Evolutionary conservation across 2,329 filamentous ascomycete genomes (phyloP).

Genomic region (Aphanocladium album): DNA sequence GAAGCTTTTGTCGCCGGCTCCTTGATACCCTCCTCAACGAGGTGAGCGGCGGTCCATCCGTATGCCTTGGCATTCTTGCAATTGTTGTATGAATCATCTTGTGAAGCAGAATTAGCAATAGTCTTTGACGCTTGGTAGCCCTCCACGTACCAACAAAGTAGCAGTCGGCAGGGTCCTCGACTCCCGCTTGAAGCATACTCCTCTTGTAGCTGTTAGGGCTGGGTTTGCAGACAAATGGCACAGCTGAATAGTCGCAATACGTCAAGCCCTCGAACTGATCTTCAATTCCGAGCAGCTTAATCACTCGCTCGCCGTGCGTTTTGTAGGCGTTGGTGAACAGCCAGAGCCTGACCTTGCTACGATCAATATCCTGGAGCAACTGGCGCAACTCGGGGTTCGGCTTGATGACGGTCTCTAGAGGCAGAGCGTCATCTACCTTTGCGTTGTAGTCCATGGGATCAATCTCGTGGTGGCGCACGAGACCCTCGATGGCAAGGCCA

Average conservation of each 20-base stretch:
- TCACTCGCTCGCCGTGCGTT: conserved; percentile 78
- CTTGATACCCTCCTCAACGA: conserved; percentile 71
- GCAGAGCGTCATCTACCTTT: conserved; percentile 91
- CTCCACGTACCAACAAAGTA: conserved; percentile 79
- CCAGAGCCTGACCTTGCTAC: conserved; percentile 79
- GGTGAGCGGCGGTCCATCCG: conserved; percentile 82
- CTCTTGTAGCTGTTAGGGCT: conserved; percentile 77
- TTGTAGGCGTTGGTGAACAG: conserved; percentile 95
- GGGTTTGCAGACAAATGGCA: conserved; percentile 82
- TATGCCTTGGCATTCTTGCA: conserved; percentile 69
- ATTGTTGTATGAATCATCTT: conserved; percentile 87
- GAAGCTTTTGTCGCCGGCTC: conserved; percentile 60
- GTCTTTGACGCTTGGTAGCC: neutral
- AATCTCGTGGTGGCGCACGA: conserved; percentile 91
- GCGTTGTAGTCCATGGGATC: conserved; percentile 91
- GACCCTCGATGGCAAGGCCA: conserved; percentile 91
- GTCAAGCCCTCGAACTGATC: conserved; percentile 93
- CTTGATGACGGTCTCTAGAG: conserved; percentile 77
- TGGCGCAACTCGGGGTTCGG: conserved; percentile 69
- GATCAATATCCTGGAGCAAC: conserved; percentile 79
- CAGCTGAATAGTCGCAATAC: conserved; percentile 78
- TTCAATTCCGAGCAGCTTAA: conserved; percentile 73
- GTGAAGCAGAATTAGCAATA: neutral
- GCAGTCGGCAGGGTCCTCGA: conserved; percentile 63
- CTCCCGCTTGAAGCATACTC: conserved; percentile 79